phyloP scores from a whole-genome alignment of 495 filamentous ascomycete genomes.

The Talaromyces proteolyticus region DNA sequence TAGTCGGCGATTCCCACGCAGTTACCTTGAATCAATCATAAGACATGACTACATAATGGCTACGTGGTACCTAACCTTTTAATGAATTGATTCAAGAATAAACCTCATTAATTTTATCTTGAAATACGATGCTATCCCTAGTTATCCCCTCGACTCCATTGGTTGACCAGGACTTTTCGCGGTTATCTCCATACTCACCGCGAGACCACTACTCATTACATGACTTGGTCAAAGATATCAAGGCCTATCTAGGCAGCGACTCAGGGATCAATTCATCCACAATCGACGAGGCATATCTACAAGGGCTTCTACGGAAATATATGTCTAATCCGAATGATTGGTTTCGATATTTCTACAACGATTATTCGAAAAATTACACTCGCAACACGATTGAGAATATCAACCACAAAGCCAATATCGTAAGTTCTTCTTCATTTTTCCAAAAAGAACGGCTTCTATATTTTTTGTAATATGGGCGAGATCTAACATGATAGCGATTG shows the following conservation, averaged over 20 bases:
- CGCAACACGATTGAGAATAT: conserved; percentile 85
- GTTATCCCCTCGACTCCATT: neutral
- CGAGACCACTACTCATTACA: neutral
- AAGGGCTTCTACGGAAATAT: conserved; percentile 66
- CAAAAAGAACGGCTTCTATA: too few relatives aligned
- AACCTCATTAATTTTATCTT: too few relatives aligned
- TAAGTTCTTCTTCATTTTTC: too few relatives aligned
- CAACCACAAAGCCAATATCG: conserved; percentile 86
- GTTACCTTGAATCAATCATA: too few relatives aligned
- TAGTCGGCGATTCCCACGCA: too few relatives aligned
- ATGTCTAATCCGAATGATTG: conserved; percentile 61
- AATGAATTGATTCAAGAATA: too few relatives aligned
- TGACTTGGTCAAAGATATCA: conserved; percentile 55
- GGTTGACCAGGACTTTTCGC: neutral
- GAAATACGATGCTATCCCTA: neutral
- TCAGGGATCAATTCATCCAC: conserved; percentile 76
- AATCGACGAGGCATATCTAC: conserved; percentile 64
- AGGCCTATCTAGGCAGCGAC: conserved; percentile 62
- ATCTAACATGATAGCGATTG: neutral
- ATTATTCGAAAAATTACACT: conserved; percentile 65
- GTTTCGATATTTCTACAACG: conserved; percentile 61
- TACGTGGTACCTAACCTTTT: too few relatives aligned
- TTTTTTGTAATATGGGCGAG: neutral
- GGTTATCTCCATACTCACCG: neutral
- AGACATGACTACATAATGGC: too few relatives aligned